Conservation (phyloP, 2,329 filamentous ascomycete genomes). For the Berkeleyomyces rouxiae region DNA sequence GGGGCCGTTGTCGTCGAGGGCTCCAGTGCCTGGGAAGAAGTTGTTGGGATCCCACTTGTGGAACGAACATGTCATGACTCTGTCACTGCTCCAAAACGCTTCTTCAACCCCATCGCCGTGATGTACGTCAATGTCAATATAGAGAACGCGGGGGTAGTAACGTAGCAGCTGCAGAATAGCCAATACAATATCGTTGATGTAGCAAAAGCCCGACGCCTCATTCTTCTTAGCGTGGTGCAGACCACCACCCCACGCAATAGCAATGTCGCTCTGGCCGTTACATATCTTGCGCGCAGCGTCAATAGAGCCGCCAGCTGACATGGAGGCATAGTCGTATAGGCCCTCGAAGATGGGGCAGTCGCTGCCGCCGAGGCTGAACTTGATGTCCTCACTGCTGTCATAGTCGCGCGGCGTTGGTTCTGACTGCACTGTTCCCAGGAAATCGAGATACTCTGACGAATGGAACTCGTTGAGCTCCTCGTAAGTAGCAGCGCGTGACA, state of each 20-base stretch:
- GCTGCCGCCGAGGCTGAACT: slow-evolving; percentile 75
- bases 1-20: slow-evolving; percentile 69
- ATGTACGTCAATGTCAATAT: slow-evolving; percentile 89
- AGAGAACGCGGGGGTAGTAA: slow-evolving; percentile 69
- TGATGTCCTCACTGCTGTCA: slow-evolving; percentile 45
- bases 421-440: slow-evolving; percentile 56
- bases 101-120: slow-evolving; percentile 85
- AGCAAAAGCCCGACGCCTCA: slow-evolving; percentile 92
- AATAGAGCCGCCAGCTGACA: slow-evolving; percentile 80
- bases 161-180: slow-evolving; percentile 78
- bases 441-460: slow-evolving; percentile 76
- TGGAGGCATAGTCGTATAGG: slow-evolving; percentile 83
- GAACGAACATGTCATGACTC: slow-evolving; percentile 85
- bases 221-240: slow-evolving; percentile 91
- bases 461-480: slow-evolving; percentile 83
- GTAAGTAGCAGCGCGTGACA: slow-evolving; percentile 66
- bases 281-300: slow-evolving; percentile 83
- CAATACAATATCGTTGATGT: slow-evolving; percentile 96
- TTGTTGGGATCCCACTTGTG: slow-evolving; percentile 78
- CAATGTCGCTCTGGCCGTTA: slow-evolving; percentile 78
- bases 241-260: slow-evolving; percentile 93
- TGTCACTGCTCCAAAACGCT: slow-evolving; percentile 76
- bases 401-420: slow-evolving; percentile 47
- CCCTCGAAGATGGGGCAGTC: slow-evolving; percentile 96
- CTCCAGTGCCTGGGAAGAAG: slow-evolving; percentile 89